Evolutionary conservation across 768 basidiomycete genomes (phyloP).

Genomic region (Pleurotus citrinopileatus): DNA sequence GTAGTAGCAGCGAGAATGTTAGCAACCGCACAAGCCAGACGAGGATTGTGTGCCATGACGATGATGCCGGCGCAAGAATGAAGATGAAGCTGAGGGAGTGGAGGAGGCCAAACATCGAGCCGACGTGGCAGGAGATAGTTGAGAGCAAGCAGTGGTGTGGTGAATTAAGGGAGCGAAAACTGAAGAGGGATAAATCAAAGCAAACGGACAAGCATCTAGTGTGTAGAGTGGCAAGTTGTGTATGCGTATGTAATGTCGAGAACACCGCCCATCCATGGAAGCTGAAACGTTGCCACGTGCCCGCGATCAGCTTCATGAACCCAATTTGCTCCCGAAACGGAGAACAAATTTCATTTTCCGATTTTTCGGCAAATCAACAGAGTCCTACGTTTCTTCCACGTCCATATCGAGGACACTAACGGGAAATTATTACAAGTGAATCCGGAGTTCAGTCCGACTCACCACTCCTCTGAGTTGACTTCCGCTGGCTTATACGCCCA

Average conservation of each 20-base stretch:
- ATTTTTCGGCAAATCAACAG: neutral
- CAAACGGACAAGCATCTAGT: neutral
- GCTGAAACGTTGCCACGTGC: slow-evolving; percentile 4
- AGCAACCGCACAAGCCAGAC: slow-evolving; percentile 50
- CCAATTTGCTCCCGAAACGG: too few species aligned
- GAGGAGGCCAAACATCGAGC: neutral
- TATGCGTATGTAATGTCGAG: too few species aligned
- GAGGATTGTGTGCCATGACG: slow-evolving; percentile 39
- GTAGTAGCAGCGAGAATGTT: slow-evolving; percentile 54
- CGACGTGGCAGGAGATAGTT: neutral
- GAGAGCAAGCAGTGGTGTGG: neutral
- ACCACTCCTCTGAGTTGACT: slow-evolving; percentile 85
- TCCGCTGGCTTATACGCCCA: slow-evolving; percentile 89
- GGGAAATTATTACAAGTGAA: slow-evolving; percentile 5
- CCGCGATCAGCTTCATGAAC: neutral
- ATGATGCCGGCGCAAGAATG: neutral
- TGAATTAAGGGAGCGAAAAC: neutral
- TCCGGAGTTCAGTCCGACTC: slow-evolving; percentile 13
- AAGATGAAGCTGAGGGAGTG: neutral
- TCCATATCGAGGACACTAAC: slow-evolving; percentile 38
- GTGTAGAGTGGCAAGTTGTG: neutral
- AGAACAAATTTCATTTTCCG: neutral
- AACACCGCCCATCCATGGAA: neutral
- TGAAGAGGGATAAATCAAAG: too few species aligned
- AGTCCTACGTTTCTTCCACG: slow-evolving; percentile 30